These are phyloP conservation scores for Lumnitzera littorea DNA, from an alignment of 345 rosid genomes.

Conservation along the genomic window DNA sequence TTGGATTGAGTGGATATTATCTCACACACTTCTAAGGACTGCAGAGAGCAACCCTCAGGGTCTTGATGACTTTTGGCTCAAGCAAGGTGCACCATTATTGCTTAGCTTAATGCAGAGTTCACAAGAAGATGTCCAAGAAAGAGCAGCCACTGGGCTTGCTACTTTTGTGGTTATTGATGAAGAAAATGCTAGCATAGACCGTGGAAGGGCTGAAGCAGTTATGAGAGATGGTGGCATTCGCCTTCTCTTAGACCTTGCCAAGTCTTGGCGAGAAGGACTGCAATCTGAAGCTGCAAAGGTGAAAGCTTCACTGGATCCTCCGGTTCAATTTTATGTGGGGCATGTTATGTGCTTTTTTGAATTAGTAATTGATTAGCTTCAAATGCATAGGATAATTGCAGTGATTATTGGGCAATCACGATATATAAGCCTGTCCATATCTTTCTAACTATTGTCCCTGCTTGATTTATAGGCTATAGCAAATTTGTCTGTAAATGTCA, in stretches of 20 bases:
- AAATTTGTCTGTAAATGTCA: slow-evolving; percentile 73
- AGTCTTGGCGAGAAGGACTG: slow-evolving; percentile 81
- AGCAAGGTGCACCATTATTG: slow-evolving; percentile 68
- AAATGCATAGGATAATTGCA: too few relatives aligned
- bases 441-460: neutral
- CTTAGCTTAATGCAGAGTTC: slow-evolving; percentile 67
- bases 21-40: slow-evolving; percentile 58
- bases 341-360: neutral
- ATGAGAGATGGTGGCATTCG: slow-evolving; percentile 71
- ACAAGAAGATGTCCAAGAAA: slow-evolving; percentile 84
- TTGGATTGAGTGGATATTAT: slow-evolving; percentile 76
- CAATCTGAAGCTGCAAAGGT: slow-evolving; percentile 92
- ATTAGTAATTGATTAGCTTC: too few relatives aligned
- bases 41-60: slow-evolving; percentile 76
- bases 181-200: slow-evolving; percentile 73
- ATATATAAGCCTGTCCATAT: neutral
- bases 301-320: slow-evolving; percentile 2
- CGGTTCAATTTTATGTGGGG: neutral
- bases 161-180: slow-evolving; percentile 82
- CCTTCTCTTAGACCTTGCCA: slow-evolving; percentile 70
- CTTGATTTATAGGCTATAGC: slow-evolving; percentile 59
- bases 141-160: slow-evolving; percentile 90
- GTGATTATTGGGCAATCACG: too few relatives aligned
- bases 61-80: slow-evolving; percentile 70
- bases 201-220: slow-evolving; percentile 83